Conservation (phyloP, 371 early-diverging fungal genomes). For the Mortierella sp. region DNA sequence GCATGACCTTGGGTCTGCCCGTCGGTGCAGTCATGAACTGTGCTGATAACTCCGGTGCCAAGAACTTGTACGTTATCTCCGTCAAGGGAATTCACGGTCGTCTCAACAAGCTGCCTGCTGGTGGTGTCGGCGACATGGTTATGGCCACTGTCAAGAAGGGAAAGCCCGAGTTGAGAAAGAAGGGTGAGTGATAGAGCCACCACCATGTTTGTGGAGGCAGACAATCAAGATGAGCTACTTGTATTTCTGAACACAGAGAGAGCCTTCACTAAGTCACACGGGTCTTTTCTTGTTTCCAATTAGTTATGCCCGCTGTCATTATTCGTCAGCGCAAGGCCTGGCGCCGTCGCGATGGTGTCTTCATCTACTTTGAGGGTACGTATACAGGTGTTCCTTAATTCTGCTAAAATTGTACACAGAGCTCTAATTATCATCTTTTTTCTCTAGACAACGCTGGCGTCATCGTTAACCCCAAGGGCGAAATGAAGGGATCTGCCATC, state of each 20-base stretch:
- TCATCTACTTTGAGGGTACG: conserved; percentile 96
- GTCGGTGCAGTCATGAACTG: conserved; percentile 99
- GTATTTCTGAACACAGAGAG: not conserved
- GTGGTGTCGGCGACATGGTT: conserved; percentile 99
- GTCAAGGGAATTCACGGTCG: conserved; percentile 98
- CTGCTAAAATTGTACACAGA: not conserved
- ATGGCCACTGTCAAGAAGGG: conserved; percentile 99
- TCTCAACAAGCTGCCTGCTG: conserved; percentile 99
- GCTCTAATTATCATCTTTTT: not conserved
- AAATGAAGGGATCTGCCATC: conserved; percentile 99
- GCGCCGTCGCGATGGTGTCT: conserved; percentile 99
- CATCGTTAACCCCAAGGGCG: conserved; percentile 99
- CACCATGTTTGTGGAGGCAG: not conserved
- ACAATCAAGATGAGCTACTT: not conserved
- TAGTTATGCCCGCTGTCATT: conserved; percentile 99
- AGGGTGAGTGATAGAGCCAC: conserved; percentile 73
- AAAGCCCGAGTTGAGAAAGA: conserved; percentile 99
- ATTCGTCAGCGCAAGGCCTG: conserved; percentile 99
- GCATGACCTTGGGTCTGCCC: conserved; percentile 99
- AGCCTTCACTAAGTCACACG: not conserved
- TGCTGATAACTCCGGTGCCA: conserved; percentile 99
- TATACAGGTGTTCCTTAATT: not conserved
- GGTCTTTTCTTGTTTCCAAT: not conserved
- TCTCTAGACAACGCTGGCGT: conserved; percentile 95
- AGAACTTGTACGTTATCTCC: conserved; percentile 99